These are phyloP conservation scores for Amyloporia xantha DNA, from an alignment of 768 basidiomycete species.

Conservation along the genomic window DNA sequence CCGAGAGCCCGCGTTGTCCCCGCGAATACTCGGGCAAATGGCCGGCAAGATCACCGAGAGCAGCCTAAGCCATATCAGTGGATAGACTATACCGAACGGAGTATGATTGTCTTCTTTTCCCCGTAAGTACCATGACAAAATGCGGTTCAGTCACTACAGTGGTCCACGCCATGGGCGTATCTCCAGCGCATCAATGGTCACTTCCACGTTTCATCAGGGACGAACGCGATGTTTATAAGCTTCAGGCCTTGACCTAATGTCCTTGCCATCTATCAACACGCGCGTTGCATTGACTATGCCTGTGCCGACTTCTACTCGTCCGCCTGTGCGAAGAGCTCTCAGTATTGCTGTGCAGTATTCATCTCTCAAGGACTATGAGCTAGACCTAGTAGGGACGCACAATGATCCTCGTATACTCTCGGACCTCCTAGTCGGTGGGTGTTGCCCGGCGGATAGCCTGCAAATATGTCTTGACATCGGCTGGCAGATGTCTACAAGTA, in stretches of 20 bases:
- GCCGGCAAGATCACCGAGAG: background rate
- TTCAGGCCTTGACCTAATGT: background rate
- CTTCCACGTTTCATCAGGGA: background rate
- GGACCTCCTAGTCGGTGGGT: constrained; percentile 30
- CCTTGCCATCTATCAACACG: background rate
- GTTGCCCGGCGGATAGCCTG: background rate
- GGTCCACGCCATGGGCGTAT: background rate
- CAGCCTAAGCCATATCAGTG: background rate
- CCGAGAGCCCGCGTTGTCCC: background rate
- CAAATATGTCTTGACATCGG: background rate
- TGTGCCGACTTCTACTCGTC: background rate
- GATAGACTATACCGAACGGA: background rate
- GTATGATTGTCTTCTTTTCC: background rate
- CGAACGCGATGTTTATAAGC: background rate
- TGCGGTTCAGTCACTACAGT: no score
- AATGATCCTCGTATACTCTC: constrained; percentile 31
- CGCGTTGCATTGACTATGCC: constrained; percentile 1
- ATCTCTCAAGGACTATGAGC: background rate
- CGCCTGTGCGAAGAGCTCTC: constrained; percentile 5
- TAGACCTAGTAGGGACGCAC: constrained; percentile 29
- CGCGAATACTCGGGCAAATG: background rate
- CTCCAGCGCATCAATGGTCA: background rate
- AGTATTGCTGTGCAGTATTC: constrained; percentile 13
- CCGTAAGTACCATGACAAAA: no score
- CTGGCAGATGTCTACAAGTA: constrained; percentile 35